These are phyloP conservation scores for Paramecium pentaurelia DNA, from an alignment of 73 alveolate genomes.

Conservation along the genomic window DNA sequence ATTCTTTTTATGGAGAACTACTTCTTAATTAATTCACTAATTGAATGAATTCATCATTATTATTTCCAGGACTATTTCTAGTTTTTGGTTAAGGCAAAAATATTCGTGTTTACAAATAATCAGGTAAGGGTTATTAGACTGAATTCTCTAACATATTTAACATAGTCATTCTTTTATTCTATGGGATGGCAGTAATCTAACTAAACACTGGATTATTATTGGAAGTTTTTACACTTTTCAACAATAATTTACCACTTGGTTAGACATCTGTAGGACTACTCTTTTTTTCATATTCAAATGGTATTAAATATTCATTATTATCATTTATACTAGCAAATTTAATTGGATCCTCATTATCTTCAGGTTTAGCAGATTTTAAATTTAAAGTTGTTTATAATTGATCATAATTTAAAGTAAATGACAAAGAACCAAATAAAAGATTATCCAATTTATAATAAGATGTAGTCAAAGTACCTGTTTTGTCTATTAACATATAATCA, in stretches of 20 bases:
- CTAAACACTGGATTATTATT: not conserved
- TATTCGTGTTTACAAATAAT: not conserved
- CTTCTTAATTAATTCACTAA: not conserved
- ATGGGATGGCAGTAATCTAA: not conserved
- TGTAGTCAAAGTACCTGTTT: slow-evolving; percentile 52
- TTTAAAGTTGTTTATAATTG: not conserved
- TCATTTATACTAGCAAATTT: not conserved
- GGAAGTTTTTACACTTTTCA: not conserved
- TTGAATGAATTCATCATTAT: slow-evolving; percentile 30
- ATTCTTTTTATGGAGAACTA: not conserved
- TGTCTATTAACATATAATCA: slow-evolving; percentile 56
- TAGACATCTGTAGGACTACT: not conserved
- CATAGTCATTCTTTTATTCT: not conserved
- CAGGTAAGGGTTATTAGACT: not conserved
- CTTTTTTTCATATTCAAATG: slow-evolving; percentile 3
- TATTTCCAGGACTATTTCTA: not conserved
- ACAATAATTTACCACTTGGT: not conserved
- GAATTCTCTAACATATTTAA: not conserved
- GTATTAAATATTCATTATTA: slow-evolving; percentile 23
- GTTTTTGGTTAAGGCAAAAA: not conserved
- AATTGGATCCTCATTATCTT: slow-evolving; percentile 21
- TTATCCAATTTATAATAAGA: slow-evolving; percentile 42
- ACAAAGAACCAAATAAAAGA: not conserved
- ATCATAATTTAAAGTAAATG: slow-evolving; percentile 18
- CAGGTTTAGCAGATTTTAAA: not conserved